These are phyloP conservation scores for Apiotrichum veenhuisii DNA, from an alignment of 1,284 basidiomycete genomes.

Conservation along the genomic window DNA sequence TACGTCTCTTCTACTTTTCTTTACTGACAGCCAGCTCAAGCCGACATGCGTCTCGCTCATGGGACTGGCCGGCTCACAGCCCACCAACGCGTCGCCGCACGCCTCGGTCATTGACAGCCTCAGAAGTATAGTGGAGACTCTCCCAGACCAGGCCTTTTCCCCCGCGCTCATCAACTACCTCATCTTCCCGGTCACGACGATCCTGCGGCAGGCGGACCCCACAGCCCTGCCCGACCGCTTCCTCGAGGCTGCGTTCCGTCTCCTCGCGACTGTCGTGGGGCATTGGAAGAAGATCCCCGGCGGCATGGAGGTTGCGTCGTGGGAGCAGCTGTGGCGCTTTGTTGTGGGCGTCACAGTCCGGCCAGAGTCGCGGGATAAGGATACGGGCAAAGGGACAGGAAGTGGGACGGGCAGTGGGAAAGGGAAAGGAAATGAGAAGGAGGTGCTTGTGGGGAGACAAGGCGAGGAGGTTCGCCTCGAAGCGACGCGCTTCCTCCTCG, in stretches of 20 bases:
- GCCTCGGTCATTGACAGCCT: conserved; percentile 59
- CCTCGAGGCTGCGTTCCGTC: conserved; percentile 67
- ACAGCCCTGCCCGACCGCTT: conserved; percentile 69
- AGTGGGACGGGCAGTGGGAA: not conserved
- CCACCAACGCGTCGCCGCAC: conserved; percentile 55
- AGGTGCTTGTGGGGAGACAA: conserved; percentile 15
- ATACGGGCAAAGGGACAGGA: too few relatives aligned
- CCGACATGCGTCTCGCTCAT: conserved; percentile 72
- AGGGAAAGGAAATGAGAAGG: conserved; percentile 67
- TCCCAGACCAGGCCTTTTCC: conserved; percentile 54
- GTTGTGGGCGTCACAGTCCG: conserved; percentile 57
- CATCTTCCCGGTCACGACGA: conserved; percentile 77
- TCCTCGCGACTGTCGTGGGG: conserved; percentile 59
- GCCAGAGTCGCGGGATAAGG: too few relatives aligned
- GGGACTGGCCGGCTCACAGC: conserved; percentile 59
- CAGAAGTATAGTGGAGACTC: conserved; percentile 52
- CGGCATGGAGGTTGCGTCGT: conserved; percentile 54
- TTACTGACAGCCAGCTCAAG: conserved; percentile 60
- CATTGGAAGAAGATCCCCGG: conserved; percentile 74
- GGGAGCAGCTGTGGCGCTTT: conserved; percentile 82
- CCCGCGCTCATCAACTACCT: conserved; percentile 72
- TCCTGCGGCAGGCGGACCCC: conserved; percentile 65
- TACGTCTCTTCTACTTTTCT: conserved; percentile 2
- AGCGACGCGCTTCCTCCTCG: conserved; percentile 31
- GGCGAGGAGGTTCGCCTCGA: conserved; percentile 37